Base-by-base conservation (phyloP, 768 basidiomycete species). In the Psilocybe cubensis region DNA sequence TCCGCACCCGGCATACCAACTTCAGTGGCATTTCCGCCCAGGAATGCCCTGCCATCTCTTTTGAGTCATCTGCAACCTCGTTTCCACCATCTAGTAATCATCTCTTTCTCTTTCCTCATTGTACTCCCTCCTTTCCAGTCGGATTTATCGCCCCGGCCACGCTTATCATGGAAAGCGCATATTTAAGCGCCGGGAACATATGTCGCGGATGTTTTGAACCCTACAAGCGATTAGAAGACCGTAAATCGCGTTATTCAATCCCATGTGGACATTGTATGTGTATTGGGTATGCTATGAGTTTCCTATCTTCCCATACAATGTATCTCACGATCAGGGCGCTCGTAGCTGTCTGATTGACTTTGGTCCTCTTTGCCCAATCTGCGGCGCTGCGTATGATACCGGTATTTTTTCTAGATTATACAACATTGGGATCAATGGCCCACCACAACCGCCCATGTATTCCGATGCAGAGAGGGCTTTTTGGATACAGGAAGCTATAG, bases 191-290 rank as follows among this genome's bases (percentile, higher is more conserved):
- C 54, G 53, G 49, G 25, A 55, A 58, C 28, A 31, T 35, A n/a
- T 59, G 62, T 42, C 58, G 50, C 23, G 47, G 25, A 18, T 63
- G 58, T 44, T 54, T 49, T 52, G 54, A 59, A 42, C 58, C 58
- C 14, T 59, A 59, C 46, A 55, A 54, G 20, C 53, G 21, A n/a
- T 41, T 57, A 4, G 58, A 63, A 41, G 58, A 53, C 20, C 41
- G 24, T 18, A 52, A 50, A 31, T 50, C 52, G 21, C 58, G 54
- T 11, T 56, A 44, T 23, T 21, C 43, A 9, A 45, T 57, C 3
- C 18, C 44, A 9, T 63, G 88, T 57, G 88, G 88, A 11, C 88
- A 89, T 66, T 79, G 82, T 54, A 87, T 89, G 69, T 89, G 85
- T 62, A 68, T 74, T 56, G 69, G 67, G 73, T 75, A 52, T 40